phyloP scores from a whole-genome alignment of 768 basidiomycete genomes.

The Trametes maxima region DNA sequence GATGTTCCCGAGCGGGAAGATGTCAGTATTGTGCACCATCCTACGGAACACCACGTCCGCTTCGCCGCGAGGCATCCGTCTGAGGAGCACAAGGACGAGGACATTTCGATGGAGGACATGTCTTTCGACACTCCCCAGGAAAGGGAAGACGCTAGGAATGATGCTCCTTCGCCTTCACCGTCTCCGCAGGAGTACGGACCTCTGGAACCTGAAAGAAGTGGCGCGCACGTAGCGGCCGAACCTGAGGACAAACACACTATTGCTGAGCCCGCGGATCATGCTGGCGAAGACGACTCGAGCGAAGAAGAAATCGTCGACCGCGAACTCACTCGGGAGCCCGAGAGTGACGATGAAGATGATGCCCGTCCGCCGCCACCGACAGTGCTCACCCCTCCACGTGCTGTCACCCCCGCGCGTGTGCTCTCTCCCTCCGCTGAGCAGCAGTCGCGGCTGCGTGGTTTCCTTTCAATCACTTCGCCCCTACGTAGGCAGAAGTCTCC shows the following conservation, averaged over 20 bases:
- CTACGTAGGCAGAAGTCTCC: slow-evolving; percentile 18
- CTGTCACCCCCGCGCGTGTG: not conserved
- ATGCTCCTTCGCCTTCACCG: not conserved
- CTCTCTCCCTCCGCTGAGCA: slow-evolving; percentile 5
- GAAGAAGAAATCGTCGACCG: slow-evolving; percentile 37
- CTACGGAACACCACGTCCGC: slow-evolving; percentile 8
- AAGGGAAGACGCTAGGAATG: not conserved
- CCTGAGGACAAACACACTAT: not conserved
- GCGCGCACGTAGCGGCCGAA: not conserved
- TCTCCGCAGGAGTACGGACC: not conserved
- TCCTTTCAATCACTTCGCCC: slow-evolving; percentile 16
- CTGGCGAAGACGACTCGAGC: slow-evolving; percentile 20
- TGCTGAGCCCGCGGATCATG: not conserved
- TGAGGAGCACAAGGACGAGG: not conserved
- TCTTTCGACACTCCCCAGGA: slow-evolving; percentile 25
- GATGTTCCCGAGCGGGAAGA: slow-evolving; percentile 55
- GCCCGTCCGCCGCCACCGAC: not conserved
- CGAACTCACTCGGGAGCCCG: slow-evolving; percentile 37
- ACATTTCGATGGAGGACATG: slow-evolving; percentile 18
- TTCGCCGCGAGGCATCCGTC: slow-evolving; percentile 26
- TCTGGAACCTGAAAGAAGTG: not conserved
- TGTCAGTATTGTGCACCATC: slow-evolving; percentile 50
- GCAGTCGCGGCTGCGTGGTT: slow-evolving; percentile 1
- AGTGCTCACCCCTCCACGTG: slow-evolving; percentile 2
- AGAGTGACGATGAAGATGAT: slow-evolving; percentile 25